phyloP scores from a whole-genome alignment of 345 rosid genomes.

The Populus simonii region DNA sequence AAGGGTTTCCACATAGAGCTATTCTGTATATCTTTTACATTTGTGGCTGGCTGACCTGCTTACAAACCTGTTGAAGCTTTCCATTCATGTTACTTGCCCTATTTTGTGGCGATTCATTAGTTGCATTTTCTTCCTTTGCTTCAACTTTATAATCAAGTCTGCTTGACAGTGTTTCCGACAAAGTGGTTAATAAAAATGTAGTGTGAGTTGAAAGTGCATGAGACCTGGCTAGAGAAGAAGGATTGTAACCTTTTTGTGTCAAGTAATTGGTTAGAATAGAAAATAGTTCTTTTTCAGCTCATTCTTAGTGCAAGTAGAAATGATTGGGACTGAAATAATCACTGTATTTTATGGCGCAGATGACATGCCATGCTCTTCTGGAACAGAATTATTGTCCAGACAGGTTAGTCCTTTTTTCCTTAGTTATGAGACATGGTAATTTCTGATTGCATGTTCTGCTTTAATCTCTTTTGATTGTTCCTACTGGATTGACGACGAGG shows the following conservation, averaged over 20 bases:
- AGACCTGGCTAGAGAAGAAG: neutral
- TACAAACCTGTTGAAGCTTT: neutral
- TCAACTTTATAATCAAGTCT: neutral
- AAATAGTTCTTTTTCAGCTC: neutral
- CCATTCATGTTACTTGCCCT: neutral
- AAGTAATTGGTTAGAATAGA: neutral
- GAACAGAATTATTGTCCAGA: conserved; percentile 24
- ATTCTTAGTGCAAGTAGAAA: neutral
- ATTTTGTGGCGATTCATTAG: neutral
- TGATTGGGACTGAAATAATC: neutral
- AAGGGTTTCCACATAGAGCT: neutral
- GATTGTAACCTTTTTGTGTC: neutral
- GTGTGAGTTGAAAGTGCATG: neutral
- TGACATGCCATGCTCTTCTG: conserved; percentile 40
- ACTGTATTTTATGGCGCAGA: conserved; percentile 33
- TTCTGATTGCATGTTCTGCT: neutral
- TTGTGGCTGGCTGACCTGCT: neutral
- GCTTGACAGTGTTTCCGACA: neutral
- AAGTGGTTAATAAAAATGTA: neutral
- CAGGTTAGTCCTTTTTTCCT: conserved; percentile 30
- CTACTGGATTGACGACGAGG: neutral
- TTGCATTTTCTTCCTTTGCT: neutral
- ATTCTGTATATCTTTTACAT: neutral
- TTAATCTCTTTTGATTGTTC: neutral
- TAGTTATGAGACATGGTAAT: neutral